A percentile compares a stretch with the other conserved stretches of the same genome.
phyloP scores from a whole-genome alignment of 106 monocot genomes.

The Dioscorea dumetorum region DNA sequence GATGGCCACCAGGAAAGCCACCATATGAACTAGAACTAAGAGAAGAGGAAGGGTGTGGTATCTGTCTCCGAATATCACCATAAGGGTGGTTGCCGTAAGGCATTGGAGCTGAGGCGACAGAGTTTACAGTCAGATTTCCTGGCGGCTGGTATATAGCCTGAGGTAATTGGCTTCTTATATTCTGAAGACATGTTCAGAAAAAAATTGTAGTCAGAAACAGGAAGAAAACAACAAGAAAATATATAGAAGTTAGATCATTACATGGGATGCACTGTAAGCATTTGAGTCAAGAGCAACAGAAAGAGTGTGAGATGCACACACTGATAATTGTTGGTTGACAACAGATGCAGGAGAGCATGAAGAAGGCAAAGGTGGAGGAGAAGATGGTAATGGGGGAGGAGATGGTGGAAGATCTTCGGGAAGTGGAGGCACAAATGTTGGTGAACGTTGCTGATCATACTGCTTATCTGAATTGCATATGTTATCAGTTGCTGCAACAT shows the following conservation, averaged over 20 bases:
- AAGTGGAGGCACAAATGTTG: slow-evolving; percentile 61
- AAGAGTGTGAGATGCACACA: slow-evolving; percentile 2
- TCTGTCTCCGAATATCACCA: slow-evolving; percentile 31
- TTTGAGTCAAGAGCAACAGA: slow-evolving; percentile 18
- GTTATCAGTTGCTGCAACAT: slow-evolving; percentile 9
- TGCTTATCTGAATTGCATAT: slow-evolving; percentile 9
- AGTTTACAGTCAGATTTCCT: slow-evolving; percentile 14
- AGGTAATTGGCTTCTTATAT: slow-evolving; percentile 25
- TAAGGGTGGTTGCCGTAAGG: slow-evolving; percentile 39
- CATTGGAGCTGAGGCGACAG: slow-evolving; percentile 15
- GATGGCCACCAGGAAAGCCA: slow-evolving; percentile 18
- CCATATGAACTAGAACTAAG: slow-evolving; percentile 32
- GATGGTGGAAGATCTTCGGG: slow-evolving; percentile 82
- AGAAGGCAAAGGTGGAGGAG: slow-evolving; percentile 49
- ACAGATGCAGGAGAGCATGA: slow-evolving; percentile 2
- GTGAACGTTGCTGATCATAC: slow-evolving; percentile 9
- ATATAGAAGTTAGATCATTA: slow-evolving; percentile 24
- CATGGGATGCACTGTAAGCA: slow-evolving; percentile 18
- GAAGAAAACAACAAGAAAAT: neutral
- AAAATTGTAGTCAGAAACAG: neutral
- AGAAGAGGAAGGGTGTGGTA: slow-evolving; percentile 27
- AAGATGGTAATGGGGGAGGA: slow-evolving; percentile 85
- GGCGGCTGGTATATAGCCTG: slow-evolving; percentile 15
- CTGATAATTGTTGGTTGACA: slow-evolving; percentile 4
- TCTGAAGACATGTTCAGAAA: slow-evolving; percentile 25